Conservation (phyloP, 768 basidiomycete species). For the Mycena chlorophos region DNA sequence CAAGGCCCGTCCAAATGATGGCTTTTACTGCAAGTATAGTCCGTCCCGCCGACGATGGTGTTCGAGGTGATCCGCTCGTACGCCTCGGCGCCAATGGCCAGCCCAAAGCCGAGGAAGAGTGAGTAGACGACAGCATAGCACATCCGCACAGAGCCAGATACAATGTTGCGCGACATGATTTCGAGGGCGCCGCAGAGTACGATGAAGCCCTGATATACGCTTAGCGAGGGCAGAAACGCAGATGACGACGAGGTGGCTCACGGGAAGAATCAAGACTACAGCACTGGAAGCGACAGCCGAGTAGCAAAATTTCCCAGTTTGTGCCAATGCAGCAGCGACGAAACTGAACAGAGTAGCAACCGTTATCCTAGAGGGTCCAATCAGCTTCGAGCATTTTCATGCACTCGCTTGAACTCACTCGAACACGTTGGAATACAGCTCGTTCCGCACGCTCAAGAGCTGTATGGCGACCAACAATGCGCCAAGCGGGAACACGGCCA, state of each 20-base stretch:
- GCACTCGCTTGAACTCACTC: constrained; percentile 44
- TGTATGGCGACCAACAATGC: constrained; percentile 73
- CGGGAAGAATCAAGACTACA: constrained; percentile 79
- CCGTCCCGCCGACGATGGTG: constrained; percentile 49
- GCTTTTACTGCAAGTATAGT: constrained; percentile 59
- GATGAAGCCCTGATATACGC: constrained; percentile 51
- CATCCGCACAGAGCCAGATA: constrained; percentile 80
- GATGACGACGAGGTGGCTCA: constrained; percentile 30
- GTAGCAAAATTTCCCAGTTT: constrained; percentile 73
- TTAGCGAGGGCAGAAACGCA: constrained; percentile 2
- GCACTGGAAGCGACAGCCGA: constrained; percentile 76
- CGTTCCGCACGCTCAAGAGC: constrained; percentile 68
- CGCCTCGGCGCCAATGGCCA: constrained; percentile 74
- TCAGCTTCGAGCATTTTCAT: background rate
- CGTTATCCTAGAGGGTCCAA: constrained; percentile 54
- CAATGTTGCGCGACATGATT: constrained; percentile 76
- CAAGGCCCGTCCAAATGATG: constrained; percentile 63
- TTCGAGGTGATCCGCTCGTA: constrained; percentile 58
- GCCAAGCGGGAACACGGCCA: constrained; percentile 75
- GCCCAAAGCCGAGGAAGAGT: constrained; percentile 77
- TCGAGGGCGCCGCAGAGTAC: constrained; percentile 76
- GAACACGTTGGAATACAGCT: constrained; percentile 79
- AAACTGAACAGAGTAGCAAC: constrained; percentile 81
- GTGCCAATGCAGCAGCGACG: constrained; percentile 70
- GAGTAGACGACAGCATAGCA: constrained; percentile 81